Percentiles rank a stretch among this genome's conserved stretches.
phyloP scores from a whole-genome alignment of 192 early-diverging fungal species.

The Mortierella hygrophila region DNA sequence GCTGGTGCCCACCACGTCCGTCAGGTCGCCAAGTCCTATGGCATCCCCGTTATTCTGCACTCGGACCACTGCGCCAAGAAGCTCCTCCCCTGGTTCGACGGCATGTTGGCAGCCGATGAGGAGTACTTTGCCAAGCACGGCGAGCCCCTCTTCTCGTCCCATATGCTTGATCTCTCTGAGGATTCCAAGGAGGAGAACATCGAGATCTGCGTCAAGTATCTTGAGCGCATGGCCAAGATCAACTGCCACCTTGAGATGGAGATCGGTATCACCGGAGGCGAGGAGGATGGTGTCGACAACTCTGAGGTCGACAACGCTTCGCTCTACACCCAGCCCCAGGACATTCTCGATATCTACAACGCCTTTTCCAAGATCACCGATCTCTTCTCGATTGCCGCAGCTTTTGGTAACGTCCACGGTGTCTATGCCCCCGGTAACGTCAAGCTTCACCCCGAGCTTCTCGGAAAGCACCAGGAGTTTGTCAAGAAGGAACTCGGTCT shows the following conservation, averaged over 20 bases:
- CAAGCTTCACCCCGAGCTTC: slow-evolving; percentile 88
- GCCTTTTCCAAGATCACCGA: slow-evolving; percentile 86
- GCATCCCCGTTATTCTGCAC: slow-evolving; percentile 83
- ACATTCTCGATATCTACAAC: slow-evolving; percentile 94
- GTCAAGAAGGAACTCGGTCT: slow-evolving; percentile 75
- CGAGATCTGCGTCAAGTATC: slow-evolving; percentile 86
- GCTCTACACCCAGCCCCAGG: slow-evolving; percentile 95
- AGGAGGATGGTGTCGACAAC: slow-evolving; percentile 98
- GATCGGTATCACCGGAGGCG: slow-evolving; percentile 97
- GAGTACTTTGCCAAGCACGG: slow-evolving; percentile 90
- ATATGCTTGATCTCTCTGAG: slow-evolving; percentile 97
- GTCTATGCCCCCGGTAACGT: slow-evolving; percentile 97
- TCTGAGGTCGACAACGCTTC: slow-evolving; percentile 87
- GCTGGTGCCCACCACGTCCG: slow-evolving; percentile 90
- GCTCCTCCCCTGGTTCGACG: slow-evolving; percentile 96
- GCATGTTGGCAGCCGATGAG: slow-evolving; percentile 94
- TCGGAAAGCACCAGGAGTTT: slow-evolving; percentile 88
- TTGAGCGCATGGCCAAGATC: slow-evolving; percentile 90
- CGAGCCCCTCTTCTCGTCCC: slow-evolving; percentile 95
- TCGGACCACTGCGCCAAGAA: slow-evolving; percentile 97
- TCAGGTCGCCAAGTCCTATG: slow-evolving; percentile 83
- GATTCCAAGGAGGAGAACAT: slow-evolving; percentile 96
- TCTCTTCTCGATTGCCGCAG: slow-evolving; percentile 94
- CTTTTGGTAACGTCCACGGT: slow-evolving; percentile 94
- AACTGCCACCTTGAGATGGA: slow-evolving; percentile 95